phyloP scores from a whole-genome alignment of 2,329 filamentous ascomycete genomes.

The Aspergillus niger region DNA sequence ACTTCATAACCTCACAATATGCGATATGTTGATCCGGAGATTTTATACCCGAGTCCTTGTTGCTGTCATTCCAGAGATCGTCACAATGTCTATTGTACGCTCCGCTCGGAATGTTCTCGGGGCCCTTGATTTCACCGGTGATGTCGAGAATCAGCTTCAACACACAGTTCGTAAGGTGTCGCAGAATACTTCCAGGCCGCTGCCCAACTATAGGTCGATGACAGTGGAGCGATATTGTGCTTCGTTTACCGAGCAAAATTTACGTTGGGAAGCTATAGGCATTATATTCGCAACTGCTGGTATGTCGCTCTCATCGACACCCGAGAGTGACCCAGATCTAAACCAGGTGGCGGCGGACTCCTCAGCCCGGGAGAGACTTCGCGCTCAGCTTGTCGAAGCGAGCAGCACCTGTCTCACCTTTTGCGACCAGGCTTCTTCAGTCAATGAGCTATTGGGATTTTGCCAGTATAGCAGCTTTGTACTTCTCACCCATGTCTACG shows the following conservation, averaged over 20 bases:
- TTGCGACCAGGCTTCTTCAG: constrained; percentile 36
- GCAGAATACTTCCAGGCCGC: constrained; percentile 32
- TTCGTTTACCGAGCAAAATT: constrained; percentile 33
- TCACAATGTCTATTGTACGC: constrained; percentile 30
- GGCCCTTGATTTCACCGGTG: constrained; percentile 21
- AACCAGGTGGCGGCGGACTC: constrained; percentile 22
- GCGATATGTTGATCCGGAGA: constrained; percentile 29
- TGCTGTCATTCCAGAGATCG: constrained; percentile 25
- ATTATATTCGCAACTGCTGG: constrained; percentile 43
- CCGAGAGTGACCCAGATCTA: constrained; percentile 35
- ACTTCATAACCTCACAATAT: constrained; percentile 30
- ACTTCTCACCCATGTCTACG: constrained; percentile 37
- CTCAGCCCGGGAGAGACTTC: constrained; percentile 31
- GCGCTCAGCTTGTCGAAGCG: constrained; percentile 36
- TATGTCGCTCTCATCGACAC: constrained; percentile 35
- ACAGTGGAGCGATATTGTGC: constrained; percentile 34
- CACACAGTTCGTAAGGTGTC: constrained; percentile 32
- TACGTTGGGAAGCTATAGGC: constrained; percentile 46
- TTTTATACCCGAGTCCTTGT: constrained; percentile 28
- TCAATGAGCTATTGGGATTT: constrained; percentile 39
- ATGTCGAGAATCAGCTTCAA: constrained; percentile 31
- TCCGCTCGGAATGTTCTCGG: constrained; percentile 31
- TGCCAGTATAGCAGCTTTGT: constrained; percentile 37
- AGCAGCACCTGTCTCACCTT: constrained; percentile 37
- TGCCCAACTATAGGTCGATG: constrained; percentile 31